Conservation (phyloP, 1,284 basidiomycete genomes). For the Porphyrellus sp. region DNA sequence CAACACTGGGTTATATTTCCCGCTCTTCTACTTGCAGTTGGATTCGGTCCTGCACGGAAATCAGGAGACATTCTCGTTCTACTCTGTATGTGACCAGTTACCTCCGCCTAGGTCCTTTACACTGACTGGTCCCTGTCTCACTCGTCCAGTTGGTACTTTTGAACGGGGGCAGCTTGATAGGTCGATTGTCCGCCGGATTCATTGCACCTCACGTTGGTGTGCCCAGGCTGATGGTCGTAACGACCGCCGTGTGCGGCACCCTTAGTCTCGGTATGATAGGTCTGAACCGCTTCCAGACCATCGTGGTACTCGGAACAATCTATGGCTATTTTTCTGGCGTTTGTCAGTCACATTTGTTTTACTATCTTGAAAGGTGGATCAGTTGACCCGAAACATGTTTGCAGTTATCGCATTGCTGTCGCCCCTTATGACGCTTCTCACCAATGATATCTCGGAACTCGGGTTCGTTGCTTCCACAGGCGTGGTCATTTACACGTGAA, state of each 20-base stretch:
- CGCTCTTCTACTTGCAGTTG: conserved; percentile 33
- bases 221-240: conserved; percentile 11
- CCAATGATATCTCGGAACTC: conserved; percentile 31
- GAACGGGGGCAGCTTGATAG: conserved; percentile 27
- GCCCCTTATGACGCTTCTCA: conserved; percentile 34
- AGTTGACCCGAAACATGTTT: not conserved
- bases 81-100: conserved; percentile 22
- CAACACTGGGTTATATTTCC: conserved; percentile 19
- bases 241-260: conserved; percentile 30
- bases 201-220: conserved; percentile 24
- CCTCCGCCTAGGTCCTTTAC: not conserved
- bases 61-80: conserved; percentile 31
- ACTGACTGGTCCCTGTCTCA: not conserved
- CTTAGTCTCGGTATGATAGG: conserved; percentile 30
- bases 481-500: not conserved
- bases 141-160: conserved; percentile 28
- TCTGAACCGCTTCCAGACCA: conserved; percentile 14
- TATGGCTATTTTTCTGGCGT: conserved; percentile 41
- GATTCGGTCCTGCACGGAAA: conserved; percentile 29
- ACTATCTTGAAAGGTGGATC: conserved; percentile 1
- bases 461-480: conserved; percentile 14
- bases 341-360: conserved; percentile 26
- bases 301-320: conserved; percentile 21
- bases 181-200: conserved; percentile 26
- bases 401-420: conserved; percentile 34